These are phyloP conservation scores for Aspergillus pseudotamarii DNA, from an alignment of 2,329 filamentous ascomycete species.

Conservation along the genomic window DNA sequence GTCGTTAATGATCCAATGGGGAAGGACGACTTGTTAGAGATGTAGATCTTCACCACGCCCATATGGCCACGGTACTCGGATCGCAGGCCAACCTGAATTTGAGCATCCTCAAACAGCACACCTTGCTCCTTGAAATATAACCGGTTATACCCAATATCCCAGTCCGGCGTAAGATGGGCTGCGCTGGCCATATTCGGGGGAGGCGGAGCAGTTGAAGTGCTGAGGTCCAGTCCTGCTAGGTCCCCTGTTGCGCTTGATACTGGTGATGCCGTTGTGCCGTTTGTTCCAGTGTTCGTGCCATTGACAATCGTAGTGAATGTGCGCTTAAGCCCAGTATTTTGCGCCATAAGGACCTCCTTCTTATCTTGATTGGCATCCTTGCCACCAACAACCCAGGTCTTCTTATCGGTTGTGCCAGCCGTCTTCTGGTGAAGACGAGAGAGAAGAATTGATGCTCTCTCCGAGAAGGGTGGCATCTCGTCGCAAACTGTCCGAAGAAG, in stretches of 20 bases:
- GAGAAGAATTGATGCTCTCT: conserved; percentile 86
- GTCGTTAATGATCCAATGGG: conserved; percentile 91
- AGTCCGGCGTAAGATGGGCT: conserved; percentile 89
- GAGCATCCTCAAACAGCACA: conserved; percentile 90
- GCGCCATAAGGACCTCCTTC: conserved; percentile 76
- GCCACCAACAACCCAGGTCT: conserved; percentile 96
- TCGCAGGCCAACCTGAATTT: conserved; percentile 87
- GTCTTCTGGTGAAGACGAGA: conserved; percentile 95
- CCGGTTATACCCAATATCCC: conserved; percentile 86
- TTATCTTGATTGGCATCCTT: conserved; percentile 88
- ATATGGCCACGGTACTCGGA: conserved; percentile 96
- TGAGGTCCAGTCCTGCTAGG: conserved; percentile 81
- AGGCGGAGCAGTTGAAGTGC: conserved; percentile 57
- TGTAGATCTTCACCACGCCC: conserved; percentile 93
- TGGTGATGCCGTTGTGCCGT: conserved; percentile 37
- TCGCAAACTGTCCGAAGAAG: conserved; percentile 91
- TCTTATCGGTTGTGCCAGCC: conserved; percentile 86
- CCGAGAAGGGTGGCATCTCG: conserved; percentile 98
- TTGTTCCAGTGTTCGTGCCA: conserved; percentile 37
- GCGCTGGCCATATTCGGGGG: conserved; percentile 87
- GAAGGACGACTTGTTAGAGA: conserved; percentile 88
- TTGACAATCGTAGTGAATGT: conserved; percentile 69
- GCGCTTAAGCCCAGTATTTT: conserved; percentile 80
- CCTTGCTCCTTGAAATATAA: conserved; percentile 80
- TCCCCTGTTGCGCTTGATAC: conserved; percentile 60